A percentile compares a stretch with the other conserved stretches of the same genome.
Conservation (phyloP, 371 early-diverging fungal genomes). For the Catenaria anguillulae region DNA sequence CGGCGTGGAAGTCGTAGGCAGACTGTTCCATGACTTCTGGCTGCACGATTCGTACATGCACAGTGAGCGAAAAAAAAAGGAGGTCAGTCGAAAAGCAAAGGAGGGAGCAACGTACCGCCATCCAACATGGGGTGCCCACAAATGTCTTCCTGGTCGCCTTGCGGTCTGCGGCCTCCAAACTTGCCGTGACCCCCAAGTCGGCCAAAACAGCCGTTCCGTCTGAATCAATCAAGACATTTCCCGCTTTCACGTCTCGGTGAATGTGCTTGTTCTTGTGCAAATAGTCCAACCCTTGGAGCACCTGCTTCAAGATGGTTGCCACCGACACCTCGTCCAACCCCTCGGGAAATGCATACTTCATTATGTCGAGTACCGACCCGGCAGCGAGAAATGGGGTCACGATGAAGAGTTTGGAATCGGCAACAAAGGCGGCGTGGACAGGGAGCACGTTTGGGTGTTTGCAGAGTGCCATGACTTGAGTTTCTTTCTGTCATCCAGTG, state of each 20-base stretch:
- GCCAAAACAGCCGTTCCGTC: slow-evolving; percentile 69
- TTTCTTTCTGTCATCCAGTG: no score
- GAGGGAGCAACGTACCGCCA: no score
- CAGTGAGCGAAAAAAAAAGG: slow-evolving; percentile 37
- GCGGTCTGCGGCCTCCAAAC: slow-evolving; percentile 62
- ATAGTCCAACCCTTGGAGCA: slow-evolving; percentile 67
- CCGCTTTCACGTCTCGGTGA: slow-evolving; percentile 35
- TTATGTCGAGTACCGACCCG: slow-evolving; percentile 75
- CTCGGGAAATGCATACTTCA: slow-evolving; percentile 63
- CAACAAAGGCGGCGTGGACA: slow-evolving; percentile 69
- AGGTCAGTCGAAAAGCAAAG: neutral
- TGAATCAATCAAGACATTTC: slow-evolving; percentile 14
- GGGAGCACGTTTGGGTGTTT: slow-evolving; percentile 70
- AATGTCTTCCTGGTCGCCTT: slow-evolving; percentile 76
- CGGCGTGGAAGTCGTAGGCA: slow-evolving; percentile 76
- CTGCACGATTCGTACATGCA: slow-evolving; percentile 93
- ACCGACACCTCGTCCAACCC: slow-evolving; percentile 70
- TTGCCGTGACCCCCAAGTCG: slow-evolving; percentile 79
- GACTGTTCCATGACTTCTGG: slow-evolving; percentile 51
- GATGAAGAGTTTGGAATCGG: slow-evolving; percentile 61
- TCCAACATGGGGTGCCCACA: slow-evolving; percentile 49
- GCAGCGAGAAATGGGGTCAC: slow-evolving; percentile 65
- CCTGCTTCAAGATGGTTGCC: slow-evolving; percentile 73
- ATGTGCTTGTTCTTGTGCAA: slow-evolving; percentile 75
- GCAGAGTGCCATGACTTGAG: slow-evolving; percentile 70